These are phyloP conservation scores for Puya raimondii DNA, from an alignment of 176 grass and related monocot genomes.

Conservation along the genomic window DNA sequence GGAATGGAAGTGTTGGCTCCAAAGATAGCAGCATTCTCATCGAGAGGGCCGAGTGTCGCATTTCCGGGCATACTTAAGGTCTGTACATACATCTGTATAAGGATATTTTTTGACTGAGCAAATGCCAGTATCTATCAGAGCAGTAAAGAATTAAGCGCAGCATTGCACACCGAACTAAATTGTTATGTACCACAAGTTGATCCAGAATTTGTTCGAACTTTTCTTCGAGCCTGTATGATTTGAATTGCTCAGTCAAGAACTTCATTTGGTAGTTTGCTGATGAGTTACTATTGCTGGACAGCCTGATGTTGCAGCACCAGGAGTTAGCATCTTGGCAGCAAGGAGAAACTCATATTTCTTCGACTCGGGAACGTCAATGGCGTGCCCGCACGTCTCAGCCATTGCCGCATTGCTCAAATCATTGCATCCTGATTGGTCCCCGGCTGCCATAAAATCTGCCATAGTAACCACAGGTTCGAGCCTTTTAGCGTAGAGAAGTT, in stretches of 20 bases:
- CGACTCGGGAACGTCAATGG: slow-evolving; percentile 35
- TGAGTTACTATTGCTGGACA: slow-evolving; percentile 1
- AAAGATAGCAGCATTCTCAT: slow-evolving; percentile 18
- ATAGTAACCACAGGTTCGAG: slow-evolving; percentile 44
- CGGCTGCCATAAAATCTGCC: slow-evolving; percentile 51
- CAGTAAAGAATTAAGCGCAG: too few relatives aligned
- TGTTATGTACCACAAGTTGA: too few relatives aligned
- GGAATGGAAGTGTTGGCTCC: slow-evolving; percentile 7
- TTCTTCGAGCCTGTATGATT: too few relatives aligned
- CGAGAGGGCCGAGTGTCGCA: background rate
- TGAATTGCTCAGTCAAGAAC: too few relatives aligned
- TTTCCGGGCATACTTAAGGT: slow-evolving; percentile 15
- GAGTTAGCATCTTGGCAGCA: slow-evolving; percentile 45
- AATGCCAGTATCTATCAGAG: too few relatives aligned
- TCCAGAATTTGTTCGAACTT: too few relatives aligned
- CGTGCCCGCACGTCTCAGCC: slow-evolving; percentile 59
- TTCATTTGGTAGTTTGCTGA: too few relatives aligned
- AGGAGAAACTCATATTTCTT: slow-evolving; percentile 7
- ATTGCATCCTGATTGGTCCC: slow-evolving; percentile 60
- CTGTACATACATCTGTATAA: background rate
- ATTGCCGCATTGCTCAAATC: slow-evolving; percentile 48
- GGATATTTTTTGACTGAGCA: too few relatives aligned
- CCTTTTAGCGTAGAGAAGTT: background rate
- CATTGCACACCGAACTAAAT: too few relatives aligned
- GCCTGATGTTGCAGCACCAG: slow-evolving; percentile 63